Base-by-base conservation (phyloP, 1,284 basidiomycete genomes). In the Coriolopsis trogii region DNA sequence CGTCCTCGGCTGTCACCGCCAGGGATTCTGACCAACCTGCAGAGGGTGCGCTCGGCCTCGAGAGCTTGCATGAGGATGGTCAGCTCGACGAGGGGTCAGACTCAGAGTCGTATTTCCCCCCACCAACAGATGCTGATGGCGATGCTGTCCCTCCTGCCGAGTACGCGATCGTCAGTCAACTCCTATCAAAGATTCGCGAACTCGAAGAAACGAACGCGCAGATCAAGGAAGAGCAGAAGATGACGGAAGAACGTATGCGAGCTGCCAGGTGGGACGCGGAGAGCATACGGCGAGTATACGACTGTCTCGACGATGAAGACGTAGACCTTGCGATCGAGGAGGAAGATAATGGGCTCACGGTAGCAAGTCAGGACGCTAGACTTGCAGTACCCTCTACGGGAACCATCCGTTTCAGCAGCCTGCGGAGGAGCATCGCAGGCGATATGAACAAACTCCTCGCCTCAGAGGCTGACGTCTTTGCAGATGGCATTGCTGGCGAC, bases 181-280 rank as follows among this genome's bases (percentile, higher is more conserved):
- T 94, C 4, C 68, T 93, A 26, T 63, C 72, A n/a, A 93, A 93
- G 70, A 87, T 94, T 44, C 74, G 79, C 24, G 91, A 94, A 65
- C 74, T 94, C 0, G 87, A 93, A 64, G 76, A 86, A 50, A 80
- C 89, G 10, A 91, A 96, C 63, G 59, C 75, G 15, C 76, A 81
- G 56, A 91, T 95, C 55, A 71, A 83, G 38, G 73, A 80, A 54
- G 81, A 91, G 64, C 87, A 92, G 63, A 67, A 68, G 1, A 78
- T 80, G 54, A 87, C 89, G 1, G 73, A 79, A 13, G 70, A 71
- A 24, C 81, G 84, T 49, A 72, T 92, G 21, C 77, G 78, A n/a
- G 77, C 79, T 4, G 87, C 88, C 7, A 84, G 87, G 56, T 74
- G 77, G 49, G 89, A 93, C 58, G 84, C 85, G 1, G 80, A 85